phyloP scores from a whole-genome alignment of 129 eudicot genomes.

The Apium graveolens region DNA sequence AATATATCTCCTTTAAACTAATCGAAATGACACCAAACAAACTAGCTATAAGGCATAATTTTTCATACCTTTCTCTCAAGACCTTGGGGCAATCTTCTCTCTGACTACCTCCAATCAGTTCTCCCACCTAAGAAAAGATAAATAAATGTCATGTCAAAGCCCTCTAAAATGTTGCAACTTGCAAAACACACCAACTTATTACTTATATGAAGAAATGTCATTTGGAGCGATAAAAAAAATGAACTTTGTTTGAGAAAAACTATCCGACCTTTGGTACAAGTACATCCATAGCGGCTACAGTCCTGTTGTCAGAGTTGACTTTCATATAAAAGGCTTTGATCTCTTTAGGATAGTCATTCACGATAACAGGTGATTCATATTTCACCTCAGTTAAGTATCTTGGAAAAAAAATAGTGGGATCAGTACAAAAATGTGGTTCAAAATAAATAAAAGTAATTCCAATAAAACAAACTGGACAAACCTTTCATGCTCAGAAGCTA shows the following conservation, averaged over 20 bases:
- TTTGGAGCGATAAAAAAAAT: too few species aligned
- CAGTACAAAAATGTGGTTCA: background rate
- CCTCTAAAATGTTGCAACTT: background rate
- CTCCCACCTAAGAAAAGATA: slow-evolving; percentile 61
- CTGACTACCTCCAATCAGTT: slow-evolving; percentile 91
- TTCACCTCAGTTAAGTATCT: slow-evolving; percentile 80
- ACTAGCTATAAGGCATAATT: too few species aligned
- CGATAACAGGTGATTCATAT: slow-evolving; percentile 72
- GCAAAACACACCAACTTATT: too few species aligned
- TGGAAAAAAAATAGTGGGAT: slow-evolving; percentile 2
- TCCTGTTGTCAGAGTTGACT: slow-evolving; percentile 68
- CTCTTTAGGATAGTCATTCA: slow-evolving; percentile 81
- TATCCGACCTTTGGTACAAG: slow-evolving; percentile 80
- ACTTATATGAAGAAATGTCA: too few species aligned
- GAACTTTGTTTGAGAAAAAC: background rate
- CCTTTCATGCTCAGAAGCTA: slow-evolving; percentile 96
- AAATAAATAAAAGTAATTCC: background rate
- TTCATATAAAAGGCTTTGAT: slow-evolving; percentile 95
- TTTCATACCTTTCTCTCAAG: slow-evolving; percentile 59
- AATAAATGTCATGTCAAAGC: background rate
- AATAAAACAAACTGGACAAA: background rate
- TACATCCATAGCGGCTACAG: slow-evolving; percentile 97
- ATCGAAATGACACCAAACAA: too few species aligned
- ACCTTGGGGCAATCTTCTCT: slow-evolving; percentile 54
- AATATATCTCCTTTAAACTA: too few species aligned